Evolutionary conservation across 768 basidiomycete species (phyloP), one percentile per base, ranked within the genome.

Genomic region (Pleurotus platypus): DNA sequence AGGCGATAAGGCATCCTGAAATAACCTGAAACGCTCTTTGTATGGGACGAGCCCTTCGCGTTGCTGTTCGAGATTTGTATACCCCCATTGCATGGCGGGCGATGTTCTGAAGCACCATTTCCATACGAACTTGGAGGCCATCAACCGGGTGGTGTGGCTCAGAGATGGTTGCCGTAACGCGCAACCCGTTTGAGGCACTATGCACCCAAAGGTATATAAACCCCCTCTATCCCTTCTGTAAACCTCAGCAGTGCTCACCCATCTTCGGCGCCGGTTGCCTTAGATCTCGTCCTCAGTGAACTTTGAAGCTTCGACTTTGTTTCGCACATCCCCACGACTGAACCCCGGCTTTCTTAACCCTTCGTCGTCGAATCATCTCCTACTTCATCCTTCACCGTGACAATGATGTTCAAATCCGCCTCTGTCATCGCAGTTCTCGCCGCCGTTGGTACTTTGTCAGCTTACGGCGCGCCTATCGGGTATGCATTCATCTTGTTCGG

Each of bases 261-360:
- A 35, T 53, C 51, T 53, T 53, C 51, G 51, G 51, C 51, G 51
- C 51, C 35, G 51, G 51, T 53, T 53, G 51, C 51, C 51, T 24
- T 53, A 53, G 51, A 53, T 35, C 51, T 53, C 51, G 51, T 53
- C 24, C 51, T 53, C 24, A 42, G 51, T 53, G 51, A 53, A 53
- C 51, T 53, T 53, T 53, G 51, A 53, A 53, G 51, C 51, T 53
- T 53, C 38, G 30, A 50, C 26, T 27, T 42, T 35, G 16, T 35
- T 30, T 37, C 37, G 30, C 38, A 15, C 51, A 13, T n/a, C 51
- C 35, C 40, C 37, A 53, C 51, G 39, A 53, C 40, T 40, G 20
- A 22, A 53, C 22, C 24, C 39, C 51, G 51, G 51, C 51, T 53
- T 35, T 38, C 40, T 20, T n/a, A 37, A 16, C 49, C 27, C 9